These are phyloP conservation scores for Apiotrichum akiyoshidainum DNA, from an alignment of 1,284 basidiomycete species.

Conservation along the genomic window DNA sequence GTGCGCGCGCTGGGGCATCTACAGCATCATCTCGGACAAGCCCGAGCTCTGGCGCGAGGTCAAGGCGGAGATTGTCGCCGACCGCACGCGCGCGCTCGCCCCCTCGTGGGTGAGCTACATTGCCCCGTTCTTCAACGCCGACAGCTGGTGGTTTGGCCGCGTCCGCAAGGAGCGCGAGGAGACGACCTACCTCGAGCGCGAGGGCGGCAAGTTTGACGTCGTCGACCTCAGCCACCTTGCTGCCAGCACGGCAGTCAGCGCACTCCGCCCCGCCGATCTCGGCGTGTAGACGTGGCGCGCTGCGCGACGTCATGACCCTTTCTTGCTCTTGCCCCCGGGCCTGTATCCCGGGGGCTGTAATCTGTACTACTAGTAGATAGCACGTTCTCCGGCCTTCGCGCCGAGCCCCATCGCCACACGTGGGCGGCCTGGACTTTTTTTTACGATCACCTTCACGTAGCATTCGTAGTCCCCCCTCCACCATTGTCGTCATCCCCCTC, in stretches of 20 bases:
- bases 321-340: too few relatives aligned
- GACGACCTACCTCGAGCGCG: constrained; percentile 46
- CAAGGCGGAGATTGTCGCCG: constrained; percentile 31
- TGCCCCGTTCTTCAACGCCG: constrained; percentile 28
- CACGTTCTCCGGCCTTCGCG: too few relatives aligned
- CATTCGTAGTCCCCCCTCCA: too few relatives aligned
- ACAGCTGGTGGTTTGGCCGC: constrained; percentile 42
- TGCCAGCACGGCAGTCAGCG: too few relatives aligned
- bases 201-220: constrained; percentile 42
- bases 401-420: too few relatives aligned
- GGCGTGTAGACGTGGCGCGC: too few relatives aligned
- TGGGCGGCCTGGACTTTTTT: too few relatives aligned
- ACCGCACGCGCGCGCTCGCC: constrained; percentile 30
- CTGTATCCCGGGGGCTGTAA: too few relatives aligned
- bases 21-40: constrained; percentile 82
- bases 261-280: background rate
- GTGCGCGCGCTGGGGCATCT: constrained; percentile 85
- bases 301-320: too few relatives aligned
- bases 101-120: constrained; percentile 34
- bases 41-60: constrained; percentile 44
- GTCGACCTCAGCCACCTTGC: background rate
- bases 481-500: too few relatives aligned
- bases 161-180: constrained; percentile 39
- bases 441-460: too few relatives aligned
- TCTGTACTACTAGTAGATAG: too few relatives aligned